Base-by-base conservation (phyloP, 345 rosid species). In the Rubroshorea leprosula region DNA sequence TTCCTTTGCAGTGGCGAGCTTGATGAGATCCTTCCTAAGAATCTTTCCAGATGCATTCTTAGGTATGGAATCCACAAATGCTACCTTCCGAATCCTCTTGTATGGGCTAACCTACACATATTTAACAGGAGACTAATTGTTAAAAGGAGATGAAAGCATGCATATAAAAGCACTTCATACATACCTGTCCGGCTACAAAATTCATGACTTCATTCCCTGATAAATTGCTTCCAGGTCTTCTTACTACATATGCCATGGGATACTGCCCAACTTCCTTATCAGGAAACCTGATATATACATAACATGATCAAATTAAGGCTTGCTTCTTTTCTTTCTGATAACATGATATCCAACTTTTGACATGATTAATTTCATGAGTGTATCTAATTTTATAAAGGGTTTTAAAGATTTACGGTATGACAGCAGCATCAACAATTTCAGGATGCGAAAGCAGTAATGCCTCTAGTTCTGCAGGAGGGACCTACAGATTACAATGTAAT, bases 381-480 rank as follows among this genome's bases (percentile, higher is more conserved):
- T n/a, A n/a, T n/a, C n/a, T n/a, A n/a, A n/a, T n/a, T n/a, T n/a
- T n/a, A n/a, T n/a, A n/a, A n/a, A n/a, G n/a, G 14, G 19, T 0
- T 10, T 24, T 23, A 16, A 31, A 17, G 57, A 65, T 88, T 78
- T 73, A 89, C 97, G 96, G 96, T 38, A 89, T 81, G 14, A 86
- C 97, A 5, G 97, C 99, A 29, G 81, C 78, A 75, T 89, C 99
- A 6, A 63, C 39, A 38, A 92, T 74, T 59, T 81, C 83, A 0
- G 87, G 79, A 76, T 89, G 94, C 29, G 86, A 49, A 23, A 86
- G 91, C 57, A 89, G 44, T 74, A 89, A 68, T 45, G 91, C 90
- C 72, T 92, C 97, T 27, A 92, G 78, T 64, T 92, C 97, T 7
- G 99, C 97, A 1, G 96, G 97, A 57, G 97, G 81, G 6, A 92